phyloP scores from a whole-genome alignment of 345 rosid genomes.

The Stellera chamaejasme region DNA sequence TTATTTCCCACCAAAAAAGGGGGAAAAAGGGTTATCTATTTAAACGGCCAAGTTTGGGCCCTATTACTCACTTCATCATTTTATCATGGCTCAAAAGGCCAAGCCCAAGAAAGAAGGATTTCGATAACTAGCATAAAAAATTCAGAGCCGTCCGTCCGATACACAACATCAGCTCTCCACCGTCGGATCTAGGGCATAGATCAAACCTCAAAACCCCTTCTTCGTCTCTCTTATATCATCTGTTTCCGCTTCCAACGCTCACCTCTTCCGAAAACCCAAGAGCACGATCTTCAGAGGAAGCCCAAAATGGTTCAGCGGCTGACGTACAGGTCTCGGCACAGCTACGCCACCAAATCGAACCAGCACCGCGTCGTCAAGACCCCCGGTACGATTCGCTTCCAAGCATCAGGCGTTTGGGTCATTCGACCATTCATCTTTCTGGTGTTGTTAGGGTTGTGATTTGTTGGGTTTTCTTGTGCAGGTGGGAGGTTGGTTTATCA shows the following conservation, averaged over 20 bases:
- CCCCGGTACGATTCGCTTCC: constrained; percentile 40
- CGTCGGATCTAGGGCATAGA: constrained; percentile 45
- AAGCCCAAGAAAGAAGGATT: background rate
- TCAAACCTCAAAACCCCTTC: background rate
- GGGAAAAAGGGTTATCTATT: no score
- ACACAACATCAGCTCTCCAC: constrained; percentile 1
- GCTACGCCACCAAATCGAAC: constrained; percentile 93
- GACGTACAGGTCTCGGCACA: constrained; percentile 77
- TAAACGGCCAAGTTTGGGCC: background rate
- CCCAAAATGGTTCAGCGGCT: constrained; percentile 88
- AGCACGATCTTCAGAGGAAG: constrained; percentile 5
- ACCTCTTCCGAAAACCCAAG: constrained; percentile 25
- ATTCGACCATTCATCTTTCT: constrained; percentile 2
- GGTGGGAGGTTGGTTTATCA: constrained; percentile 93
- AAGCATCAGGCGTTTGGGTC: background rate
- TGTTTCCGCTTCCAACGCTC: constrained; percentile 13
- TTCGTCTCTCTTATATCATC: background rate
- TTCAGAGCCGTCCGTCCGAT: background rate
- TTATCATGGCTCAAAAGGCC: constrained; percentile 8
- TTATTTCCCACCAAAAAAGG: no score
- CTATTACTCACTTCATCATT: constrained; percentile 3
- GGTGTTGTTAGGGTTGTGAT: background rate
- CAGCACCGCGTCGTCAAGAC: constrained; percentile 92
- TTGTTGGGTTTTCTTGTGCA: constrained; percentile 7
- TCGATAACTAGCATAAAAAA: background rate